phyloP scores from a whole-genome alignment of 2,329 filamentous ascomycete species.

The Ophiostoma ips region DNA sequence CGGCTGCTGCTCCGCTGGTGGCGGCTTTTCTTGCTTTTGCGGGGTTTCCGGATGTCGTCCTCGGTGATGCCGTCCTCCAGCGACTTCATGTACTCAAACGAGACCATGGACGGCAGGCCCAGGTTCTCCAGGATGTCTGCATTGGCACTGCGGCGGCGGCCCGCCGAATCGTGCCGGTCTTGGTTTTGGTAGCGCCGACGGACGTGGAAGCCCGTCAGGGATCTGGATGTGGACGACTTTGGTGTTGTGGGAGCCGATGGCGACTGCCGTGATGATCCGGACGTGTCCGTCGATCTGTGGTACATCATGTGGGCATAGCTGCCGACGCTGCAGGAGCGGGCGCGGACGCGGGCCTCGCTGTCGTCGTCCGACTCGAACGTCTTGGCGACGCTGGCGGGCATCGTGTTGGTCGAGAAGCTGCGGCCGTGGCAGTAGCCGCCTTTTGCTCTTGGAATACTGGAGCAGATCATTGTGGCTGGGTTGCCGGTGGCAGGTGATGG shows the following conservation, averaged over 20 bases:
- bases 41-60: constrained; percentile 4
- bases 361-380: constrained; percentile 5
- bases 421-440: background rate
- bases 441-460: background rate
- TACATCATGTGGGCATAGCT: background rate
- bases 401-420: background rate
- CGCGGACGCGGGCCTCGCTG: background rate
- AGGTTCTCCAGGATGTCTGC: constrained; percentile 13
- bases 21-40: background rate
- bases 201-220: background rate
- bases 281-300: background rate
- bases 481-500: background rate
- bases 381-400: background rate
- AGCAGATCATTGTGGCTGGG: background rate
- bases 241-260: background rate
- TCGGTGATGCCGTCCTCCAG: constrained; percentile 5
- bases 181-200: background rate
- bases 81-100: constrained; percentile 13
- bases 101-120: constrained; percentile 12
- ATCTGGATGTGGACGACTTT: background rate
- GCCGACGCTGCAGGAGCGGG: background rate
- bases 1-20: background rate
- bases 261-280: background rate
- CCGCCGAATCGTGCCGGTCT: background rate
- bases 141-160: constrained; percentile 12